Evolutionary conservation across 2,329 filamentous ascomycete species (phyloP).

Genomic region (Pseudocercospora vitis): DNA sequence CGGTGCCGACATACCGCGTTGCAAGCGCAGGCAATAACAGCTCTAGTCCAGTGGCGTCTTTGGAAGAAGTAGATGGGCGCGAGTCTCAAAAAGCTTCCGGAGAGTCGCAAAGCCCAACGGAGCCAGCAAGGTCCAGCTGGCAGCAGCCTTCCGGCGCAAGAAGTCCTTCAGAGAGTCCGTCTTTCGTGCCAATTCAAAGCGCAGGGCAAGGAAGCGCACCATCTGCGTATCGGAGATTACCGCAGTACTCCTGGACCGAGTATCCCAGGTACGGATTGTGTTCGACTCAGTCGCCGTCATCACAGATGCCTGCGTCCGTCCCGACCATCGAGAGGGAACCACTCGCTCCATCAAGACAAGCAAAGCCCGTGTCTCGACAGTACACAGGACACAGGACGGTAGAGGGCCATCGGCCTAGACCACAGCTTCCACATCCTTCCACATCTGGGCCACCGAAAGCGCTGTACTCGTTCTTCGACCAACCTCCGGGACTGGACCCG

Average conservation of each 20-base stretch:
- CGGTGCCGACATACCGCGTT: neutral
- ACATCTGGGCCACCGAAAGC: neutral
- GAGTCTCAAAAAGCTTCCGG: neutral
- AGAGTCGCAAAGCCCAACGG: neutral
- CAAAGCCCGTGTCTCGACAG: slow-evolving; percentile 1
- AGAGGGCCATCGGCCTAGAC: slow-evolving; percentile 2
- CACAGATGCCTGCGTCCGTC: slow-evolving; percentile 14
- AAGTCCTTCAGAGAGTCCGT: neutral
- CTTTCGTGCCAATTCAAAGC: neutral
- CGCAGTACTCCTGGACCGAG: slow-evolving; percentile 23
- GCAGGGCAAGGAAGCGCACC: neutral
- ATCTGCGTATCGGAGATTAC: slow-evolving; percentile 9
- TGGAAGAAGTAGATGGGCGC: neutral
- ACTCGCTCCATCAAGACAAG: no score
- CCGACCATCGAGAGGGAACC: no score
- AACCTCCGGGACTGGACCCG: no score
- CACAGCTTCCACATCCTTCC: slow-evolving; percentile 1
- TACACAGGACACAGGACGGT: slow-evolving; percentile 6
- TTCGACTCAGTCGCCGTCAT: slow-evolving; percentile 8
- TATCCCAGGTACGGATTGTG: slow-evolving; percentile 20
- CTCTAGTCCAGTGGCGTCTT: neutral
- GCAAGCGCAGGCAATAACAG: neutral
- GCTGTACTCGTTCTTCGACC: neutral
- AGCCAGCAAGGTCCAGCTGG: neutral
- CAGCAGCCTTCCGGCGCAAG: neutral